phyloP scores from a whole-genome alignment of 441 rosid genomes.

The Arabidopsis lyrata region DNA sequence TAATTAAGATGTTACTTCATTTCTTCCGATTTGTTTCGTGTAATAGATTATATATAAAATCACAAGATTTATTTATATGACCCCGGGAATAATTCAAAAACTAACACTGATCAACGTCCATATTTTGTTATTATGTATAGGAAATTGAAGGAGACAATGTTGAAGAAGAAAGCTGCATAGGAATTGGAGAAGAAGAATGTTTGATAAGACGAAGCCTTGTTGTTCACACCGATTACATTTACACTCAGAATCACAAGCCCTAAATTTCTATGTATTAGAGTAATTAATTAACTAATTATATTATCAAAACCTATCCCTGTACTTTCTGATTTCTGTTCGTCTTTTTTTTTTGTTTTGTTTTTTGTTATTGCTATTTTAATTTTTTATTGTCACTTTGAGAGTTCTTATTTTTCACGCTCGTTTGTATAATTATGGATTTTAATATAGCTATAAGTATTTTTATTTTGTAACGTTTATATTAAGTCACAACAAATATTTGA shows the following conservation, averaged over 20 bases:
- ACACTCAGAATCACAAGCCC: conserved; percentile 51
- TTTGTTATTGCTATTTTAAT: conserved; percentile 18
- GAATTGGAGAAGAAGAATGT: conserved; percentile 54
- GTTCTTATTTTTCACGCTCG: conserved; percentile 27
- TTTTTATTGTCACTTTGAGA: conserved; percentile 5
- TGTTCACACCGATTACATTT: conserved; percentile 56
- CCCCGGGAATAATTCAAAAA: not conserved
- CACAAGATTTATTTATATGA: not conserved
- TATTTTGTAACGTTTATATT: conserved; percentile 14
- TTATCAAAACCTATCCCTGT: conserved; percentile 21
- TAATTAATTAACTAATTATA: conserved; percentile 9
- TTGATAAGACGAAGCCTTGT: conserved; percentile 52
- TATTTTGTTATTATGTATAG: conserved; percentile 24
- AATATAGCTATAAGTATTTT: not conserved
- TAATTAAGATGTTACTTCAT: too few species aligned
- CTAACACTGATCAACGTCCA: not conserved
- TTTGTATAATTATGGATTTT: conserved; percentile 30
- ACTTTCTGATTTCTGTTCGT: not conserved
- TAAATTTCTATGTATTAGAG: conserved; percentile 27
- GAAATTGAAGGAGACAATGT: conserved; percentile 26
- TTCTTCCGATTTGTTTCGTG: not conserved
- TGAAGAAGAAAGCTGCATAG: conserved; percentile 50
- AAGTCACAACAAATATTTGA: conserved; percentile 30
- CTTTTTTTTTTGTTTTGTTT: not conserved
- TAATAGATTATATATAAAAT: not conserved